Conservation (phyloP, 78 protist genomes). For the Dictyostelium citrinum region DNA sequence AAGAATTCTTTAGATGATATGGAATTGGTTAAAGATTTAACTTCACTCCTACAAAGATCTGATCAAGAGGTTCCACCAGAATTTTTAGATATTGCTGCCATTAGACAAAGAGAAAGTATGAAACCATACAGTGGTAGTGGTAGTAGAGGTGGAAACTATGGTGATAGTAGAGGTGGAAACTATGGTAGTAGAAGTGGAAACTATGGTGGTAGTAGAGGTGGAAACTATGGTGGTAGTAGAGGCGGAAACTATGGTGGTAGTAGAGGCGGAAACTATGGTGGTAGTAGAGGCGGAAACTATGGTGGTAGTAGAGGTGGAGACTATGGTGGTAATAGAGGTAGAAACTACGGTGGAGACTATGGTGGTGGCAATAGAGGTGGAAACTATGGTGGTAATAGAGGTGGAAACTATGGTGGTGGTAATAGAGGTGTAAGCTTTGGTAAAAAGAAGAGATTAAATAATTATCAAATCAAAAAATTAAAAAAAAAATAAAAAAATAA, state of each 20-base stretch:
- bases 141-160: neutral
- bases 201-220: neutral
- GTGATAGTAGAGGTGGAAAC: neutral
- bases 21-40: conserved; percentile 87
- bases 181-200: neutral
- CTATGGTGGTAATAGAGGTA: too few relatives aligned
- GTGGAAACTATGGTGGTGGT: too few relatives aligned
- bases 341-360: too few relatives aligned
- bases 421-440: too few relatives aligned
- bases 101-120: neutral
- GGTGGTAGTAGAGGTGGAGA: neutral
- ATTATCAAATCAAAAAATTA: too few relatives aligned
- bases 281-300: neutral
- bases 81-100: neutral
- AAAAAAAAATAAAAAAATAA: too few relatives aligned
- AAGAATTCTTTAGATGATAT: conserved; percentile 92
- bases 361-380: too few relatives aligned
- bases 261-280: too few relatives aligned
- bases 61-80: conserved; percentile 24
- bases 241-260: neutral
- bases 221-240: neutral
- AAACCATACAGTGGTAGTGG: neutral
- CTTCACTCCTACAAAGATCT: neutral
- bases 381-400: too few relatives aligned
- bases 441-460: too few relatives aligned